Conservation (phyloP, 345 rosid genomes). For the Murraya koenigii region DNA sequence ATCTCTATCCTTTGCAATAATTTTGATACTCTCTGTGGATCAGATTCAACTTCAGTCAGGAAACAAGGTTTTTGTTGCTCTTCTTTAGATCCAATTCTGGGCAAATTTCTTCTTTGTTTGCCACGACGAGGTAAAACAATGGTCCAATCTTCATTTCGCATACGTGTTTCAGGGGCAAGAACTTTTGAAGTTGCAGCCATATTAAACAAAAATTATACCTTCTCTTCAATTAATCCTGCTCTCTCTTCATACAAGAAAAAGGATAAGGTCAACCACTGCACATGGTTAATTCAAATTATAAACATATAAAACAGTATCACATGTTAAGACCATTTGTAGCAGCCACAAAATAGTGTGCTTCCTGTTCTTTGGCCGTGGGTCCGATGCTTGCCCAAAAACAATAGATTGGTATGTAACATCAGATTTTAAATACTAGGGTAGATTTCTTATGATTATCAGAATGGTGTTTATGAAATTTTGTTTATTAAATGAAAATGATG, state of each 20-base stretch:
- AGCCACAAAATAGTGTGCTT: not conserved
- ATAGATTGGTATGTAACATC: not conserved
- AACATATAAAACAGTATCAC: not conserved
- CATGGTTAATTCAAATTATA: not conserved
- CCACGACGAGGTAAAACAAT: slow-evolving; percentile 60
- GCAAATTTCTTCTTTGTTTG: slow-evolving; percentile 35
- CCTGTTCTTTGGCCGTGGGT: not conserved
- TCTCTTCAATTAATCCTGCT: not conserved
- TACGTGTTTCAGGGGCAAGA: slow-evolving; percentile 23
- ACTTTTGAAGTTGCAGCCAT: slow-evolving; percentile 51
- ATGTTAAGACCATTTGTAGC: not conserved
- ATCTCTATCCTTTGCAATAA: slow-evolving; percentile 49
- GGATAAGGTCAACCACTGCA: not conserved
- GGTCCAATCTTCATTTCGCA: slow-evolving; percentile 66
- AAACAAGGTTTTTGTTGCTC: slow-evolving; percentile 45
- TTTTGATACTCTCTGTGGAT: slow-evolving; percentile 47
- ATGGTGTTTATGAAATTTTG: not conserved
- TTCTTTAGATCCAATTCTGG: slow-evolving; percentile 21
- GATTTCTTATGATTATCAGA: not conserved
- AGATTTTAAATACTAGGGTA: not conserved
- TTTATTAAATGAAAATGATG: not conserved
- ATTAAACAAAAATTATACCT: not conserved
- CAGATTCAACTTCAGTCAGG: slow-evolving; percentile 48
- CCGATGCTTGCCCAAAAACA: not conserved
- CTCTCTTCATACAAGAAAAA: not conserved